A percentile compares a stretch with the other conserved stretches of the same genome.
Conservation (phyloP, 306 rosid genomes). For the Casuarina cunninghamiana region DNA sequence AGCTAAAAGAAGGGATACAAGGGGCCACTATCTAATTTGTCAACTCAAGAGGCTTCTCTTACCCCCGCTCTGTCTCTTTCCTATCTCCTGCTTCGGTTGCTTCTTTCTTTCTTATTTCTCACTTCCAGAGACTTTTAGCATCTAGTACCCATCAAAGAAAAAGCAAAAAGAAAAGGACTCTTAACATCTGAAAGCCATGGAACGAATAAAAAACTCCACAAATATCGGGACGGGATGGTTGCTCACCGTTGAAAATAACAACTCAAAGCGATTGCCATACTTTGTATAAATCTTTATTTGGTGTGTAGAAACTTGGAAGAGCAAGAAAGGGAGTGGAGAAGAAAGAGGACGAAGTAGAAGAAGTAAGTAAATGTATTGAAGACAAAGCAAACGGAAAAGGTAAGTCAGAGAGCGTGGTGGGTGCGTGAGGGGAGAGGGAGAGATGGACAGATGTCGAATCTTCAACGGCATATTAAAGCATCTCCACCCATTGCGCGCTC, state of each 20-base stretch:
- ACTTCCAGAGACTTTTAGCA: conserved; percentile 8
- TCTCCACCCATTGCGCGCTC: conserved; percentile 52
- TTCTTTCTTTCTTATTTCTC: conserved; percentile 18
- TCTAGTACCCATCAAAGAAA: not conserved
- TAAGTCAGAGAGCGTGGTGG: not conserved
- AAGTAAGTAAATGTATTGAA: not conserved
- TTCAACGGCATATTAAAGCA: conserved; percentile 45
- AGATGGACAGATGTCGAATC: conserved; percentile 58
- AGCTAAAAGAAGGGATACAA: conserved; percentile 27
- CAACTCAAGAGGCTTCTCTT: conserved; percentile 46
- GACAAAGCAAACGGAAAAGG: not conserved
- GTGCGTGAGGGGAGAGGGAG: conserved; percentile 30
- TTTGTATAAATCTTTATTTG: conserved; percentile 21
- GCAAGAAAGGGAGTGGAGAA: conserved; percentile 30
- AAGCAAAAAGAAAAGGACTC: not conserved
- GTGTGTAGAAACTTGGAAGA: conserved; percentile 30
- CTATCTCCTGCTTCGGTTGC: not conserved
- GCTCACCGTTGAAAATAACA: conserved; percentile 38
- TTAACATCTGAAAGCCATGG: conserved; percentile 57
- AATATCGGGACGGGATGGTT: conserved; percentile 30
- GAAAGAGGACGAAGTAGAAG: conserved; percentile 20
- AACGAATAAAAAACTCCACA: conserved; percentile 33
- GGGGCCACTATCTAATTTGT: conserved; percentile 64
- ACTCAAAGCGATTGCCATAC: conserved; percentile 21
- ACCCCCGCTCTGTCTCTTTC: conserved; percentile 17